Evolutionary conservation across 2,329 filamentous ascomycete species (phyloP), one percentile per base, ranked within the genome.

Genomic region (Penicillium sp.): DNA sequence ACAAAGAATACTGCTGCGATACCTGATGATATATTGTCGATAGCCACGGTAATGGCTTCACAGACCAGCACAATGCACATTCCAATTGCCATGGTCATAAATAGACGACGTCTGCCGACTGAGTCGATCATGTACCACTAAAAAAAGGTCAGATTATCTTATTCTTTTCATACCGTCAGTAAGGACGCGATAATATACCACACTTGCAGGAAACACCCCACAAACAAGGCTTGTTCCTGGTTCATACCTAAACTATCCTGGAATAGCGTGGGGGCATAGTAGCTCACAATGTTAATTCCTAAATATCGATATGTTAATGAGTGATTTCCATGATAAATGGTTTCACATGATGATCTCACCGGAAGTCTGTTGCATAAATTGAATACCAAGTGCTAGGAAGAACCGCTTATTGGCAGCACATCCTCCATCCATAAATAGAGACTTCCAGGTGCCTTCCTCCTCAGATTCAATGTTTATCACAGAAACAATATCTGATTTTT

Each of bases 181-280:
- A 67, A 64, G 5, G 67, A 67, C 14, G 67, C 67, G 8, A 67
- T 33, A 14, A 68, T 52, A 42, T 69, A 69, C 61, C 64, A 68
- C 16, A 68, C 56, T 52, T 68, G 66, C 6, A 67, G 56, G 31
- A 66, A 68, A 39, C 62, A 60, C 21, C 64, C 61, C 45, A 71
- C 52, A 33, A 69, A 59, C 19, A 69, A 54, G 6, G 65, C 57
- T 13, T 49, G 48, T 48, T 66, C 52, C 43, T 58, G 55, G 21
- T 53, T 54, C 62, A 69, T 65, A n/a, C 64, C 64, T 24, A 71
- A 48, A 21, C 44, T 60, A 5, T 59, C 48, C 18, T 49, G 54
- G 43, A 66, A 69, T 11, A 71, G 47, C 6, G 61, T 66, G 1
- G 68, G 63, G 13, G 66, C 63, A 49, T 66, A 70, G 51, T 59